Percentiles rank a stretch among this genome's conserved stretches.
phyloP scores from a whole-genome alignment of 2,329 filamentous ascomycete genomes.

The Aspergillus eucalypticola region DNA sequence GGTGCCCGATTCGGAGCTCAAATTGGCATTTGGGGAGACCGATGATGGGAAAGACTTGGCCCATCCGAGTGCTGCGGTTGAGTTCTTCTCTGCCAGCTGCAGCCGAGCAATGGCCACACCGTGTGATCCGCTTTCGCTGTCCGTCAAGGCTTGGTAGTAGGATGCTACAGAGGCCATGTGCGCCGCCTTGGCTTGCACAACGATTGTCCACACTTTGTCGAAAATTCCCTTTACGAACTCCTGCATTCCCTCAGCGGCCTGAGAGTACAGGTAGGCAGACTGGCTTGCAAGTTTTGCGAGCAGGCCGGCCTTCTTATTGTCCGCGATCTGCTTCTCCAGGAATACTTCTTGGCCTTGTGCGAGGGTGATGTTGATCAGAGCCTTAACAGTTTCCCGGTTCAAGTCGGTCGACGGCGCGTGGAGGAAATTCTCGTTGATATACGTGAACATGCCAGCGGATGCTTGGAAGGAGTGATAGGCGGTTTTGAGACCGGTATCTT shows the following conservation, averaged over 20 bases:
- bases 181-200: slow-evolving; percentile 71
- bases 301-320: slow-evolving; percentile 88
- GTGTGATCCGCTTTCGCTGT: slow-evolving; percentile 84
- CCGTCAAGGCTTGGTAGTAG: slow-evolving; percentile 88
- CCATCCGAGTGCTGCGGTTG: slow-evolving; percentile 73
- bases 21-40: slow-evolving; percentile 76
- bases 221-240: slow-evolving; percentile 91
- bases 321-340: slow-evolving; percentile 89
- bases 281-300: slow-evolving; percentile 92
- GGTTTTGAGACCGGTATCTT: slow-evolving; percentile 90
- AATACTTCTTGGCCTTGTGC: slow-evolving; percentile 98
- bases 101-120: slow-evolving; percentile 82
- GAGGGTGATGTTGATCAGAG: slow-evolving; percentile 86
- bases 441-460: slow-evolving; percentile 98
- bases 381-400: slow-evolving; percentile 93
- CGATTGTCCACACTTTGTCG: slow-evolving; percentile 86
- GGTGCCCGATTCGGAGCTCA: slow-evolving; percentile 74
- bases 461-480: slow-evolving; percentile 98
- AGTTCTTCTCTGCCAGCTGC: slow-evolving; percentile 74
- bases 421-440: slow-evolving; percentile 99
- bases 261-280: slow-evolving; percentile 80
- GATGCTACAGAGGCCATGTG: slow-evolving; percentile 84
- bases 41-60: slow-evolving; percentile 79
- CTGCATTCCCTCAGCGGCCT: slow-evolving; percentile 85
- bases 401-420: slow-evolving; percentile 96